Percentiles rank a stretch among this genome's conserved stretches.
These are phyloP conservation scores for Neonectria hederae DNA, from an alignment of 2,329 filamentous ascomycete genomes.

Conservation along the genomic window DNA sequence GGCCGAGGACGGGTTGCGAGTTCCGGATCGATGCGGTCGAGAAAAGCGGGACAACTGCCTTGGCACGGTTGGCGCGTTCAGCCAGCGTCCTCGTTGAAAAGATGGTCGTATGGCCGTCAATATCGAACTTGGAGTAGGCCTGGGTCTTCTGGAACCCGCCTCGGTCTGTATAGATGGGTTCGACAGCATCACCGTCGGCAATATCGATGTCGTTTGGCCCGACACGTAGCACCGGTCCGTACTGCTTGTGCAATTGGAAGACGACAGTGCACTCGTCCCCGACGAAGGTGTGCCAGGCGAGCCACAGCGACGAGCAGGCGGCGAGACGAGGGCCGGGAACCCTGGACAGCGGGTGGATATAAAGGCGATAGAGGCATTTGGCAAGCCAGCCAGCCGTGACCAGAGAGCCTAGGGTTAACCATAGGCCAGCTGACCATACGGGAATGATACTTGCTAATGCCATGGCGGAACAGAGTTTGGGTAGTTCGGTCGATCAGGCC, in stretches of 20 bases:
- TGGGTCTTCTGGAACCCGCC: constrained; percentile 63
- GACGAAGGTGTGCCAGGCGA: constrained; percentile 21
- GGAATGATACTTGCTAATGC: background rate
- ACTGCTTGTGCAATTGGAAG: constrained; percentile 44
- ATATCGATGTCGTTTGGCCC: constrained; percentile 53
- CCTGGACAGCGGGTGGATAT: constrained; percentile 14
- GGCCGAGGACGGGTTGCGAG: constrained; percentile 34
- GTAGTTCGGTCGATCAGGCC: background rate
- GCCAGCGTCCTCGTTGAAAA: constrained; percentile 58
- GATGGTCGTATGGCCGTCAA: constrained; percentile 63
- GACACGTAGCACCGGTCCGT: constrained; percentile 49
- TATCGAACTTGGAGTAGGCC: constrained; percentile 65
- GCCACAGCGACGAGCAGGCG: constrained; percentile 9
- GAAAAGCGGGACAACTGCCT: constrained; percentile 60
- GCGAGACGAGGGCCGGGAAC: constrained; percentile 20
- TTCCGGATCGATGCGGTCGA: constrained; percentile 54
- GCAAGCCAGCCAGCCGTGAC: background rate
- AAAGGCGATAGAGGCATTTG: background rate
- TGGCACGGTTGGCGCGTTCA: constrained; percentile 55
- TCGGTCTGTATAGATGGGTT: constrained; percentile 59
- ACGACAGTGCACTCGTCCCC: constrained; percentile 21
- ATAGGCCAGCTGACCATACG: background rate
- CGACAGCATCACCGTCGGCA: constrained; percentile 55
- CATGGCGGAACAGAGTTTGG: background rate
- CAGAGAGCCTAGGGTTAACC: background rate